Conservation (phyloP, 495 filamentous ascomycete genomes). For the Penicillium nucicola region DNA sequence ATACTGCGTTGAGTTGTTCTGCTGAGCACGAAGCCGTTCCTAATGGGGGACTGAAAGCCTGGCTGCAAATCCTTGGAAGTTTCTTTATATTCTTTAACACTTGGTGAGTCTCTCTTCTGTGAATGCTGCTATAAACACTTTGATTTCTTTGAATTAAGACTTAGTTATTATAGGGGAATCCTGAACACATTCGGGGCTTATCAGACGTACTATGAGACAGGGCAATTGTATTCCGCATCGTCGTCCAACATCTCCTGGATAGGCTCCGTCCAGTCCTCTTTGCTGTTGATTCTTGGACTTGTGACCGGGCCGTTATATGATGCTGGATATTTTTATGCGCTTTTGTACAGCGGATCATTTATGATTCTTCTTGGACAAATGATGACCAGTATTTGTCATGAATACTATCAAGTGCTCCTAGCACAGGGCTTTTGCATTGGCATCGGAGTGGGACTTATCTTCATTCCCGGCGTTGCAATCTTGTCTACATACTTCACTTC, state of each 20-base stretch:
- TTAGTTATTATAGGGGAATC: constrained; percentile 32
- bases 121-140: too few relatives aligned
- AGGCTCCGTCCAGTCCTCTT: constrained; percentile 51
- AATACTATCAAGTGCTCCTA: constrained; percentile 28
- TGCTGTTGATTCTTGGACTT: constrained; percentile 50
- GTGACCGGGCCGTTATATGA: constrained; percentile 59
- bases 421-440: constrained; percentile 31
- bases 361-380: constrained; percentile 28
- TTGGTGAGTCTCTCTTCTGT: constrained; percentile 19
- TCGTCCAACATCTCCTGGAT: constrained; percentile 48
- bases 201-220: constrained; percentile 46
- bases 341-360: constrained; percentile 1
- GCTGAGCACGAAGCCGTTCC: not conserved
- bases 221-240: constrained; percentile 21
- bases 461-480: constrained; percentile 30
- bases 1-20: too few relatives aligned
- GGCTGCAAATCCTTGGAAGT: constrained; percentile 42
- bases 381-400: constrained; percentile 30
- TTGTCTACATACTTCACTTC: constrained; percentile 33
- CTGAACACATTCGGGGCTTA: constrained; percentile 52
- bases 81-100: constrained; percentile 37
- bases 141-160: too few relatives aligned
- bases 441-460: constrained; percentile 31
- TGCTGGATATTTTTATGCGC: constrained; percentile 34
- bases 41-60: constrained; percentile 40